Conservation (phyloP, 2,329 filamentous ascomycete species). For the Aspergillus pseudoviridinutans region DNA sequence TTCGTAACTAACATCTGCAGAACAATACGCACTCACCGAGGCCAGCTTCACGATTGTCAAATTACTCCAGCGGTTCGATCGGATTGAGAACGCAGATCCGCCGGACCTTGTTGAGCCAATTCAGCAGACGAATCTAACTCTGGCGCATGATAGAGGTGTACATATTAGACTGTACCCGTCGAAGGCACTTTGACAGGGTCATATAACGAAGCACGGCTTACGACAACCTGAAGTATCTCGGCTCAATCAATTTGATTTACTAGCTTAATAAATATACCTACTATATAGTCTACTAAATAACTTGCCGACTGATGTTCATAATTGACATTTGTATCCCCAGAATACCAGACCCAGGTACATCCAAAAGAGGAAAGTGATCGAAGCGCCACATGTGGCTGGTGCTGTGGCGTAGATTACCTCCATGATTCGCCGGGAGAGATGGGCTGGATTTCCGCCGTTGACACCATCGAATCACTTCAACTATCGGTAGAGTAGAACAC, state of each 20-base stretch:
- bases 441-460: not conserved
- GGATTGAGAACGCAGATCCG: constrained; percentile 31
- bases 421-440: not conserved
- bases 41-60: constrained; percentile 38
- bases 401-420: not conserved
- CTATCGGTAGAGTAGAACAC: not conserved
- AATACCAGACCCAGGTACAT: not conserved
- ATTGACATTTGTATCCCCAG: not conserved
- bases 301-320: not conserved
- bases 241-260: not conserved
- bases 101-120: constrained; percentile 25
- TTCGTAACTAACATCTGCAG: constrained; percentile 15
- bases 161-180: constrained; percentile 22
- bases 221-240: not conserved
- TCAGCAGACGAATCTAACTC: constrained; percentile 27
- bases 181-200: not conserved
- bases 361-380: not conserved
- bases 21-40: constrained; percentile 42
- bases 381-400: constrained; percentile 1
- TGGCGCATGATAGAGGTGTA: constrained; percentile 31
- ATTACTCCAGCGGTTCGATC: constrained; percentile 36
- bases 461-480: not conserved
- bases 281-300: too few species aligned
- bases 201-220: not conserved
- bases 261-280: too few species aligned